phyloP scores from a whole-genome alignment of 2,329 filamentous ascomycete species.

The Ascochyta rabiei region DNA sequence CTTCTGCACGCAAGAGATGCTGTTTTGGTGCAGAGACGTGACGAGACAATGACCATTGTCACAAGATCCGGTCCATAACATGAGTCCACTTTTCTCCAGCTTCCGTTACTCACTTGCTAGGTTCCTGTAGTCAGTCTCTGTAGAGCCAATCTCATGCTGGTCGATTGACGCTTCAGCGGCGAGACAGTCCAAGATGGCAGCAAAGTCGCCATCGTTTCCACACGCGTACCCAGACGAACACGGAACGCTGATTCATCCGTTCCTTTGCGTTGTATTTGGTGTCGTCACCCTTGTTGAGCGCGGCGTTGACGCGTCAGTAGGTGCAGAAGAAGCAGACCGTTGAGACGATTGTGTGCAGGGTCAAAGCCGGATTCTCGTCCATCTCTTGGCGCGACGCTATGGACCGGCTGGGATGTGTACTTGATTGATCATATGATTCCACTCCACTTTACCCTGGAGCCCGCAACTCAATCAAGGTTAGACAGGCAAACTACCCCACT shows the following conservation, averaged over 20 bases:
- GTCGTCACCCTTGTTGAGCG: neutral
- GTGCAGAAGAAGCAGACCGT: conserved; percentile 21
- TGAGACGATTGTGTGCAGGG: conserved; percentile 27
- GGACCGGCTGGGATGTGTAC: conserved; percentile 26
- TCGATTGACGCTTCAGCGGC: neutral
- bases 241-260: neutral
- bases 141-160: neutral
- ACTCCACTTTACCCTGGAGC: conserved; percentile 34
- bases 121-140: neutral
- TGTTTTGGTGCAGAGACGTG: neutral
- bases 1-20: neutral
- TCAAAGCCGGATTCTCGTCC: conserved; percentile 21
- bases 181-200: neutral
- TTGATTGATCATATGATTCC: conserved; percentile 45
- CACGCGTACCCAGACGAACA: neutral
- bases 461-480: conserved; percentile 26
- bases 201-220: neutral
- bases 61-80: neutral
- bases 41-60: neutral
- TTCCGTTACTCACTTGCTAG: neutral
- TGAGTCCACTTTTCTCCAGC: neutral
- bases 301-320: conserved; percentile 9
- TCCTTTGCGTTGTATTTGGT: conserved; percentile 1
- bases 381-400: conserved; percentile 33
- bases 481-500: conserved; percentile 22